phyloP scores from a whole-genome alignment of 306 rosid genomes.

The Crotalaria pallida region DNA sequence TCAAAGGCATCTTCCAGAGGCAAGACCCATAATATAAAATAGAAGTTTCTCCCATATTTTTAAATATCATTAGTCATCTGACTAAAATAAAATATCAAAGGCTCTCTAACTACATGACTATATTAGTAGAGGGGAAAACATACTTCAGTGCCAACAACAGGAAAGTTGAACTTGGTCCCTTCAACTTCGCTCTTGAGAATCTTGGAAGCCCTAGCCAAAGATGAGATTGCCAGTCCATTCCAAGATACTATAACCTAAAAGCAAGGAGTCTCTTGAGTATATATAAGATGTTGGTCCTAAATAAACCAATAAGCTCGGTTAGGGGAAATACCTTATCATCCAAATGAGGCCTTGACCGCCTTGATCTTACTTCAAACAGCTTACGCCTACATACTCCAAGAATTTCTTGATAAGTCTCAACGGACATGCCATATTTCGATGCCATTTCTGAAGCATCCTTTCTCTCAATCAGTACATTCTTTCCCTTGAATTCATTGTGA shows the following conservation, averaged over 20 bases:
- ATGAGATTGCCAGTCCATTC: conserved; percentile 89
- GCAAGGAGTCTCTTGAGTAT: conserved; percentile 22
- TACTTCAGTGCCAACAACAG: conserved; percentile 75
- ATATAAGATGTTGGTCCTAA: background rate
- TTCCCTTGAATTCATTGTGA: conserved; percentile 74
- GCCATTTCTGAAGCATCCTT: conserved; percentile 53
- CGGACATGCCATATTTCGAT: conserved; percentile 55
- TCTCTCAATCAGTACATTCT: conserved; percentile 79
- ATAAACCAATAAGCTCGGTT: conserved; percentile 4
- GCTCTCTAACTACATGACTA: background rate
- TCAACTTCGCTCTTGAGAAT: conserved; percentile 59
- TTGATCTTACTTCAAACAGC: conserved; percentile 68
- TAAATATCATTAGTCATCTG: conserved; percentile 4
- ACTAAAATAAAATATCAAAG: conserved; percentile 4
- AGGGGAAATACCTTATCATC: conserved; percentile 69
- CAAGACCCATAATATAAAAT: background rate
- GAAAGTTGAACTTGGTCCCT: conserved; percentile 66
- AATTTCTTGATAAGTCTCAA: conserved; percentile 60
- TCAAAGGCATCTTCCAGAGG: conserved; percentile 2
- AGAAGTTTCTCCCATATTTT: background rate
- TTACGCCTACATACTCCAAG: conserved; percentile 69
- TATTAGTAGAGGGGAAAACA: conserved; percentile 29
- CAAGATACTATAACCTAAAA: conserved; percentile 88
- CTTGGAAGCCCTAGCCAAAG: conserved; percentile 91
- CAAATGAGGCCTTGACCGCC: conserved; percentile 81